phyloP scores from a whole-genome alignment of 1,139 yeast genomes.

The Scheffersomyces segobiensis region DNA sequence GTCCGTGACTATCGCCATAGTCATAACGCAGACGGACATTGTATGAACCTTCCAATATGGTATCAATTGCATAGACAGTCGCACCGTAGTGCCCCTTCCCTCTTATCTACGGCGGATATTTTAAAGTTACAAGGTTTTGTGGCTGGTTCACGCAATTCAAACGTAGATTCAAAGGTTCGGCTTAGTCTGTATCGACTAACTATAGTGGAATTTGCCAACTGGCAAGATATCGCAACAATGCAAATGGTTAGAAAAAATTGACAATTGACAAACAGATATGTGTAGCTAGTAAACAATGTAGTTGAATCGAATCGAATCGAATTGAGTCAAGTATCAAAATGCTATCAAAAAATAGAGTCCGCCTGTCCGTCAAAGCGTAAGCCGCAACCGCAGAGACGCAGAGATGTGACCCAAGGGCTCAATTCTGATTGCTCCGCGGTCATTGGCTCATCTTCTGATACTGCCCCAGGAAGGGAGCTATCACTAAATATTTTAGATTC shows the following conservation, averaged over 20 bases:
- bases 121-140: not conserved
- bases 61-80: not conserved
- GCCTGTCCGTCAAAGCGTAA: no score
- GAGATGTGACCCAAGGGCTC: no score
- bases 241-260: not conserved
- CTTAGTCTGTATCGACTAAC: not conserved
- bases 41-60: not conserved
- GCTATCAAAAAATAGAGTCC: no score
- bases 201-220: not conserved
- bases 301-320: no score
- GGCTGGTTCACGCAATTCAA: not conserved
- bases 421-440: no score
- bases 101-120: not conserved
- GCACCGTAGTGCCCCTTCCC: not conserved
- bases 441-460: not conserved
- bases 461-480: not conserved
- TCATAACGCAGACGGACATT: not conserved
- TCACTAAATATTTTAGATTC: not conserved
- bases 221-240: not conserved
- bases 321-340: no score
- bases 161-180: not conserved
- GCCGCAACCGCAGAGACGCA: no score
- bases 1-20: not conserved
- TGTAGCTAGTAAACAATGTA: no score
- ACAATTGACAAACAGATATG: no score